Percentiles rank a stretch among this genome's conserved stretches.
Evolutionary conservation across 768 basidiomycete species (phyloP).

Genomic region (Lactifluus volemus): DNA sequence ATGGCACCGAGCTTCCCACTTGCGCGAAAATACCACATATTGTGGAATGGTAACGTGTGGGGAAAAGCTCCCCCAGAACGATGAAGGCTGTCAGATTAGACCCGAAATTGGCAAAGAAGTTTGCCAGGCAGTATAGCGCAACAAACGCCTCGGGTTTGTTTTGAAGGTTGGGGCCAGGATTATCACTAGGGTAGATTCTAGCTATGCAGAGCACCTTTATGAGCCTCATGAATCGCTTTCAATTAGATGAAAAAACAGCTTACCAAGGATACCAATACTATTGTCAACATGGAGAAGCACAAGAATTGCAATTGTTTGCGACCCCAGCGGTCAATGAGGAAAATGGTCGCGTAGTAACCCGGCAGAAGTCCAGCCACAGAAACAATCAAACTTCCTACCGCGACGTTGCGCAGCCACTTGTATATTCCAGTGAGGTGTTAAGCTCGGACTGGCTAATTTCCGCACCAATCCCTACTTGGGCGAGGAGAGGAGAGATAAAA

Average conservation of each 20-base stretch:
- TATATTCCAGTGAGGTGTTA: conserved; percentile 31
- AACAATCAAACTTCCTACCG: conserved; percentile 67
- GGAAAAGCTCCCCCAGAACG: conserved; percentile 36
- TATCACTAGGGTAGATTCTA: conserved; percentile 2
- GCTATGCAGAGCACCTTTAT: conserved; percentile 17
- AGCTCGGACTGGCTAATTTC: conserved; percentile 26
- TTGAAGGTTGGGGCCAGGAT: conserved; percentile 28
- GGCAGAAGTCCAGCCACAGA: conserved; percentile 74
- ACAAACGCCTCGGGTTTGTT: conserved; percentile 29
- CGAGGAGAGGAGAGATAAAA: conserved; percentile 42
- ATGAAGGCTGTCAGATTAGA: conserved; percentile 37
- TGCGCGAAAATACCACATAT: conserved; percentile 37
- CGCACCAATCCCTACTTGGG: conserved; percentile 50
- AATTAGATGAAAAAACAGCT: conserved; percentile 19
- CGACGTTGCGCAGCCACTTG: conserved; percentile 51
- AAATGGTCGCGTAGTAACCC: conserved; percentile 59
- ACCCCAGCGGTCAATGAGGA: conserved; percentile 70
- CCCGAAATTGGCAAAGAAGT: conserved; percentile 38
- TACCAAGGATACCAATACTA: conserved; percentile 62
- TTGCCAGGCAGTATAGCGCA: conserved; percentile 32
- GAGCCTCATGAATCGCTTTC: conserved; percentile 22
- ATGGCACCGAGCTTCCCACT: conserved; percentile 38
- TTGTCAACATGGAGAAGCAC: conserved; percentile 60
- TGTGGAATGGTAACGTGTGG: conserved; percentile 36
- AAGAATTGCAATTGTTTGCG: conserved; percentile 74